Evolutionary conservation across 805 yeast genomes (phyloP), one percentile per base, ranked within the genome.

Genomic region (Candida chauliodis): DNA sequence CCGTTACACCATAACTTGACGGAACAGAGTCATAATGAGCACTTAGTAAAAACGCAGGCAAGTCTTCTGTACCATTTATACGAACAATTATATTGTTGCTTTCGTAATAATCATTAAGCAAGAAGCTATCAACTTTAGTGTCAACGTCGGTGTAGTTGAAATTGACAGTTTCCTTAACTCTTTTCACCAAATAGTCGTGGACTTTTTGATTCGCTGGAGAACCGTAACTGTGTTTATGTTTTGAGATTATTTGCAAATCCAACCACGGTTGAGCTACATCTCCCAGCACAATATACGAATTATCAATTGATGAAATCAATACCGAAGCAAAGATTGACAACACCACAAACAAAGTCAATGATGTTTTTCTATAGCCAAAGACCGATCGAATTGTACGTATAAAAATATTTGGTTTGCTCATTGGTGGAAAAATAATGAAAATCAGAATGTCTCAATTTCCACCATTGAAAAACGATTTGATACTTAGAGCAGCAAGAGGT

Each of bases 1-100:
- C 97, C 2, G 96, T 90, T 2, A 93, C 79, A 21, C 97, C 97
- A 49, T 67, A 78, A 4, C 88, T 79, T 2, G 95, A 78, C 15
- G 96, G 95, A 6, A 89, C 96, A 6, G 91, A 78, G 61, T 89
- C 97, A 51, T 67, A 90, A 62, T 90, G 97, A 4, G 96, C 89
- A 49, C 93, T 82, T 3, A 90, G 55, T 29, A 89, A 60, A 3
- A 89, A 58, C 1, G 89, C 95, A 1, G 84, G 82, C 35, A 84
- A 59, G 0, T 61, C 49, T 37, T 82, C 64, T 10, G 66, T 54
- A 18, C 96, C 96, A 50, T 78, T 71, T 26, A 90, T 60, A 52
- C 84, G 79, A 6, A 81, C 95, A 28, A 86, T 51, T n/a, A 90
- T 63, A 52, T 90, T 90, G 45, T 85, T 78, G 38, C 91, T 78